Evolutionary conservation across 768 basidiomycete species (phyloP).

Genomic region (Hygrophoropsis aurantiaca): DNA sequence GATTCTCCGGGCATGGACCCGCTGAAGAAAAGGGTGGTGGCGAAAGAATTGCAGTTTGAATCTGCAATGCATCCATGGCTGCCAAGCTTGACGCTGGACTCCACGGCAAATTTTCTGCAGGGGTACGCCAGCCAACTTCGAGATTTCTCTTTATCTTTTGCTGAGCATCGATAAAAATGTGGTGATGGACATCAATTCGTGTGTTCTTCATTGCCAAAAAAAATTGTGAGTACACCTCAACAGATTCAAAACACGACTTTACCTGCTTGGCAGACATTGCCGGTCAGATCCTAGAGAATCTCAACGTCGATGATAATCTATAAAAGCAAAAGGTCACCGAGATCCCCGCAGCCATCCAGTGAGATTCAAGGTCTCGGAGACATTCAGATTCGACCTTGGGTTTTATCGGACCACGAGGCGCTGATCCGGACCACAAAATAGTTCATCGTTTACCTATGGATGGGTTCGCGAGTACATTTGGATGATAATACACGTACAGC

Average conservation of each 20-base stretch:
- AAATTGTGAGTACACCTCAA: neutral
- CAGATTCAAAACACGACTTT: neutral
- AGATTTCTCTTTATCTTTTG: conserved; percentile 46
- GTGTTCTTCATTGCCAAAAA: conserved; percentile 1
- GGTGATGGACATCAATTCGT: conserved; percentile 73
- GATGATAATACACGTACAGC: neutral
- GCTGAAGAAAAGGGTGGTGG: conserved; percentile 55
- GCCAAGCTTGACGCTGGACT: conserved; percentile 52
- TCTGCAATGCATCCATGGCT: conserved; percentile 58
- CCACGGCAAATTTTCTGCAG: conserved; percentile 68
- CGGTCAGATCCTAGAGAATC: no score
- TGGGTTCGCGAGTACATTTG: neutral
- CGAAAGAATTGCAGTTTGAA: conserved; percentile 65
- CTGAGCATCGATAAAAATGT: conserved; percentile 60
- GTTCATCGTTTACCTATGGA: neutral
- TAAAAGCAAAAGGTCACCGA: no score
- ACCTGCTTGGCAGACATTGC: neutral
- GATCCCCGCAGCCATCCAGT: no score
- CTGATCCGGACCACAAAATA: no score
- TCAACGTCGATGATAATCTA: no score
- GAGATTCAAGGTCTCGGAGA: no score
- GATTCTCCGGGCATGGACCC: conserved; percentile 38
- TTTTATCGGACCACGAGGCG: no score
- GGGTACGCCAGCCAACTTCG: conserved; percentile 60
- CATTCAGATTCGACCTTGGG: no score